Base-by-base conservation (phyloP, 768 basidiomycete species). In the Cystofilobasidium ferigula region DNA sequence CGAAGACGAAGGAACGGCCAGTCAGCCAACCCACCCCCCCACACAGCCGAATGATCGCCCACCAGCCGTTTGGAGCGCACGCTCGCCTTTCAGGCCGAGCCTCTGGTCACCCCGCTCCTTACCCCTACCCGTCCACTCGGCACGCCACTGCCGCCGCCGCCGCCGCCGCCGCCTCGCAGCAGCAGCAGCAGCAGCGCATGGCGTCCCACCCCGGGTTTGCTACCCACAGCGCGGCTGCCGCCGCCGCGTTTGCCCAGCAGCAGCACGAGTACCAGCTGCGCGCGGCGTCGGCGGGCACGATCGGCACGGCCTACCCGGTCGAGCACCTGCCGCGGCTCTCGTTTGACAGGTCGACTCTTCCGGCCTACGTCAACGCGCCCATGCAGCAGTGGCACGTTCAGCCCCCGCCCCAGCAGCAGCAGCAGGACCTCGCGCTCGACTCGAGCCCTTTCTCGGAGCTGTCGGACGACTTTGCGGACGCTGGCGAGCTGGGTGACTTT, bases 371-470 rank as follows among this genome's bases (percentile, higher is more conserved):
- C 20, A 20, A 10, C 40, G 40, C 40, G 10, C 20, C 40, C 40
- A 42, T 42, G 40, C 40, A 42, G 40, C 20, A 20, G 40, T 10
- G 10, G 20, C 16, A 12, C 13, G 45, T 7, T 22, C 45, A 8
- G 20, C 20, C 22, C 45, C 20, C 45, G 20, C 8, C 45, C 45
- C 20, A 18, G 9, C 45, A n/a, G 45, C 22, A 8, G 45, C 20
- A 7, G 8, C 45, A 13, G 10, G 20, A 18, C 20, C 24, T 48
- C 45, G 45, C 45, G 16, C 6, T n/a, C 45, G 48, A 30, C 48
- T 53, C 48, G 48, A 53, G 48, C 48, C 48, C 48, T 24, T 53
- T 28, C 48, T 53, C 48, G 9, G 48, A 53, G 48, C 18, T 24
- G 18, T 53, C 48, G 24, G 48, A 53, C 48, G 48, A 53, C 48